Evolutionary conservation across 768 basidiomycete species (phyloP).

Genomic region (Mycena indigotica): DNA sequence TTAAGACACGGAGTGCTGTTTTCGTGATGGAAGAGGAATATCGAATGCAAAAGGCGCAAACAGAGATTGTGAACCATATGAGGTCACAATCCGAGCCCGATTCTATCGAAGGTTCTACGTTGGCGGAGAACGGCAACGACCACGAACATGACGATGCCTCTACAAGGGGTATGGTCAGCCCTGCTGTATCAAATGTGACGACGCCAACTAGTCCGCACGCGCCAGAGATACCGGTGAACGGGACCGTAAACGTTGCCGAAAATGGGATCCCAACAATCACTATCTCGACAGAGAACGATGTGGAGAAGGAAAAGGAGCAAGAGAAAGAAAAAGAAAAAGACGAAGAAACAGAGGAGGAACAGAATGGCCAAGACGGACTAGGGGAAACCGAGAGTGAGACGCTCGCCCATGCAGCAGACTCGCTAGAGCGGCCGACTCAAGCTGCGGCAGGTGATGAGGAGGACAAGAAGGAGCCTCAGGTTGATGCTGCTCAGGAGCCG

Average conservation of each 20-base stretch:
- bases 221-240: slow-evolving; percentile 21
- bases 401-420: slow-evolving; percentile 28
- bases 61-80: slow-evolving; percentile 53
- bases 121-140: slow-evolving; percentile 28
- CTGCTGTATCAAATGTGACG: slow-evolving; percentile 4
- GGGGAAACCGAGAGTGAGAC: slow-evolving; percentile 11
- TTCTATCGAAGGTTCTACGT: slow-evolving; percentile 28
- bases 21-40: slow-evolving; percentile 99
- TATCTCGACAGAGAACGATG: slow-evolving; percentile 72
- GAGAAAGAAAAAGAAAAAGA: slow-evolving; percentile 27
- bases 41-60: slow-evolving; percentile 89
- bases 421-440: slow-evolving; percentile 51
- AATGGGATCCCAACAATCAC: slow-evolving; percentile 64
- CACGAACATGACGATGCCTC: slow-evolving; percentile 76
- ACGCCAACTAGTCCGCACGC: slow-evolving; percentile 31
- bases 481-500: slow-evolving; percentile 51
- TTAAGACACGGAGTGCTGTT: slow-evolving; percentile 90
- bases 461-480: slow-evolving; percentile 38
- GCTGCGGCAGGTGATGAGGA: slow-evolving; percentile 54
- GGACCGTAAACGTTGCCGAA: slow-evolving; percentile 27
- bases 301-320: slow-evolving; percentile 41
- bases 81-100: slow-evolving; percentile 23
- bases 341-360: too few relatives aligned
- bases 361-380: too few relatives aligned
- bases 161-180: slow-evolving; percentile 55